phyloP scores from a whole-genome alignment of 441 rosid species.

The Raphanus hybrid region DNA sequence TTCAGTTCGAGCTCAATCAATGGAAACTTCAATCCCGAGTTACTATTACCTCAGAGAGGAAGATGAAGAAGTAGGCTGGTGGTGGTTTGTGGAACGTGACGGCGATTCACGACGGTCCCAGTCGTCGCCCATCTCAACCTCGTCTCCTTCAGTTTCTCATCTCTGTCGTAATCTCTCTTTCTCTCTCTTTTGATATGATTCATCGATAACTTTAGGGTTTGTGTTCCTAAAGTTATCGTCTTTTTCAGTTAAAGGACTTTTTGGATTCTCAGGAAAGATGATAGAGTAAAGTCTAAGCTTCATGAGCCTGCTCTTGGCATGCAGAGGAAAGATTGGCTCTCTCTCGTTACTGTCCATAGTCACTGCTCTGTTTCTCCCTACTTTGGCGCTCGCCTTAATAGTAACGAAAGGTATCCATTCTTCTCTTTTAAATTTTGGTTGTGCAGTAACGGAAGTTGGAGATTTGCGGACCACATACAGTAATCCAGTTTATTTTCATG shows the following conservation, averaged over 20 bases:
- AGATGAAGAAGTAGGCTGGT: neutral
- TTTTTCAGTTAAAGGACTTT: no score
- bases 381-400: slow-evolving; percentile 63
- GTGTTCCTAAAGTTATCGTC: no score
- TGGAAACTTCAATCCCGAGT: no score
- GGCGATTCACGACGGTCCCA: neutral
- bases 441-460: no score
- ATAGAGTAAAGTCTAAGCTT: slow-evolving; percentile 31
- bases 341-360: slow-evolving; percentile 59
- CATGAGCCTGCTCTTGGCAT: slow-evolving; percentile 68
- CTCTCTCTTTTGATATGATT: neutral
- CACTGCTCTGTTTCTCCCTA: slow-evolving; percentile 66
- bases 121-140: neutral
- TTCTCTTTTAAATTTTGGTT: neutral
- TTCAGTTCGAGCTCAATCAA: no score
- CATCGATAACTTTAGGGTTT: no score
- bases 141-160: neutral
- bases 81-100: neutral
- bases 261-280: no score
- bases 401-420: slow-evolving; percentile 48
- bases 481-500: no score
- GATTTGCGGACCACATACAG: no score
- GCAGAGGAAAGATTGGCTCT: slow-evolving; percentile 63
- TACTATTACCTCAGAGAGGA: neutral
- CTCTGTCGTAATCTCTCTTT: neutral